Evolutionary conservation across 2,329 filamentous ascomycete genomes (phyloP).

Genomic region (Xylaria sp.): DNA sequence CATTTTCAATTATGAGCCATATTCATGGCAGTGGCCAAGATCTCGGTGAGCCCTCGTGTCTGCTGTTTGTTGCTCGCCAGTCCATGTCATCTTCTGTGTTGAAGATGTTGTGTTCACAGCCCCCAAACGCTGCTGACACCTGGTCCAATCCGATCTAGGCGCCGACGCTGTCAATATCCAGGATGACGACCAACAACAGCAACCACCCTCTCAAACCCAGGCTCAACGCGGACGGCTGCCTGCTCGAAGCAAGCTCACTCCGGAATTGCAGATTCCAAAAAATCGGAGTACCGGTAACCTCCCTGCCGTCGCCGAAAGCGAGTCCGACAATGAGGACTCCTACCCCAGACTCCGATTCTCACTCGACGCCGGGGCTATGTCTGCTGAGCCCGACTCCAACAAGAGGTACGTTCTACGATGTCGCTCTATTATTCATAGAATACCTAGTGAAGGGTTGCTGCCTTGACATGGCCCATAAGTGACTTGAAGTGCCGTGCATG

Average conservation of each 20-base stretch:
- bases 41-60: conserved; percentile 46
- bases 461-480: not conserved
- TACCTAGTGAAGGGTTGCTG: not conserved
- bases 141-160: conserved; percentile 43
- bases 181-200: conserved; percentile 44
- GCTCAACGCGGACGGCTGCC: conserved; percentile 41
- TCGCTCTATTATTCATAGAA: not conserved
- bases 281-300: conserved; percentile 71
- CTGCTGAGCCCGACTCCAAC: conserved; percentile 70
- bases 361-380: conserved; percentile 70
- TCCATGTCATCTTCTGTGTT: not conserved
- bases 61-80: conserved; percentile 11
- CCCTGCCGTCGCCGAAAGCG: conserved; percentile 50
- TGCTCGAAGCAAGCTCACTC: conserved; percentile 51
- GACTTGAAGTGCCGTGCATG: not conserved
- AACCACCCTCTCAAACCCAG: not conserved
- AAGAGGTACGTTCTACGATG: conserved; percentile 65
- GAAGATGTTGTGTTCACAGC: conserved; percentile 7
- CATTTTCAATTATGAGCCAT: conserved; percentile 51
- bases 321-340: conserved; percentile 48
- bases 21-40: conserved; percentile 50
- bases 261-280: conserved; percentile 62
- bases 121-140: conserved; percentile 33
- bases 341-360: conserved; percentile 71
- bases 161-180: conserved; percentile 46